Base-by-base conservation (phyloP, 441 rosid species). In the Corymbia calophylla region DNA sequence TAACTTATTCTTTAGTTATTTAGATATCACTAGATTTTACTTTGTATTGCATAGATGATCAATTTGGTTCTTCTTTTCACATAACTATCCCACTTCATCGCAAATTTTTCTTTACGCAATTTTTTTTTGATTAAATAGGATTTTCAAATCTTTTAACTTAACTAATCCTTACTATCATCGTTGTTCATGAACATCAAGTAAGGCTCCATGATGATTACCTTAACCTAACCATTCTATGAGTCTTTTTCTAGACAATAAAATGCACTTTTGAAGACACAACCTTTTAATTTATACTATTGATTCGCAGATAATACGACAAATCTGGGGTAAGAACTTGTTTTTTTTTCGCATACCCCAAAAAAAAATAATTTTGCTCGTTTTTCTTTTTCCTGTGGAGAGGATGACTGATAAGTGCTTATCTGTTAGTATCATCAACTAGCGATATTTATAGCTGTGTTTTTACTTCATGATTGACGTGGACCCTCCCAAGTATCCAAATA, bases 161-260 rank as follows among this genome's bases (percentile, higher is more conserved):
- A 70, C 48, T 35, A 0, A 35, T 70, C 6, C 9, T 32, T 23
- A 19, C 0, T 12, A 0, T 18, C 1, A 32, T 32, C 1, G 4
- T 12, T 18, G 14, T 18, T 11, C 48, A 35, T 2, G 15, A 21
- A 15, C 2, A 70, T 70, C 48, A 39, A 18, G 21, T 35, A 5
- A 35, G 8, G 8, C 13, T 64, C 19, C 19, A 48, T 21, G n/a
- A 58, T 10, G 23, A 19, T 27, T 70, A 19, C 2, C 48, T 31
- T 10, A 70, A 35, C 27, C 2, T 19, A 4, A 70, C 15, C 81
- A 70, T 18, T 23, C 27, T 7, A n/a, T n/a, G 39, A 64, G 17
- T 64, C 8, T 64, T 64, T 21, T 64, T n/a, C 17, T 64, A 4
- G 18, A 64, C 73, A 64, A 15, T 15, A 15, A 31, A n/a, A n/a